phyloP scores from a whole-genome alignment of 2,329 filamentous ascomycete genomes.

The Sporothrix curviconia region DNA sequence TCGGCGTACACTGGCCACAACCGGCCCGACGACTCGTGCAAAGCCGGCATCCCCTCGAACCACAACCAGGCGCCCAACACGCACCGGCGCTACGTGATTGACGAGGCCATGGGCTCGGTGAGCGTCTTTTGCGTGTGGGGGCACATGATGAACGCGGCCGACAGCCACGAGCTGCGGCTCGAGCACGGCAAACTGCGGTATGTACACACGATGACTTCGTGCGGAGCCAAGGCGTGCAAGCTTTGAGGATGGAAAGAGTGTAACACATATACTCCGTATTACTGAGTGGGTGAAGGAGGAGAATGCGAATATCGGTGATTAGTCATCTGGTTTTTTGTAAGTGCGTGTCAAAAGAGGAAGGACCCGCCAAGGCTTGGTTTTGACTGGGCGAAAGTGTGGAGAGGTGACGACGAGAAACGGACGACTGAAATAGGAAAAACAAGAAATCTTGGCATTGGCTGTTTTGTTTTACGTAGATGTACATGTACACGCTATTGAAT shows the following conservation, averaged over 20 bases:
- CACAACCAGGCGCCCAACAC: constrained; percentile 22
- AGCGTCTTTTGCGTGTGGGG: constrained; percentile 21
- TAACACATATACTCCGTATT: too few species aligned
- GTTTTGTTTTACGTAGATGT: background rate
- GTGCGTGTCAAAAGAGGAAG: background rate
- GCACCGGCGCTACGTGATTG: constrained; percentile 24
- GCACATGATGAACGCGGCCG: constrained; percentile 17
- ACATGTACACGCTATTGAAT: background rate
- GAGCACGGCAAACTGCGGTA: constrained; percentile 16
- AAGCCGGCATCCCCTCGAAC: constrained; percentile 22
- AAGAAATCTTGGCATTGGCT: constrained; percentile 3
- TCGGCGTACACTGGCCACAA: constrained; percentile 21
- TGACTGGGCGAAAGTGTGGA: background rate
- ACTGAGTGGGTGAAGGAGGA: too few species aligned
- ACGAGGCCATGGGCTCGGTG: constrained; percentile 23
- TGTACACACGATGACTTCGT: constrained; percentile 17
- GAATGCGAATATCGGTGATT: too few species aligned
- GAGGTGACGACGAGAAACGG: background rate
- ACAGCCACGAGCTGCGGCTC: constrained; percentile 16
- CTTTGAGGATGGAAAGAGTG: background rate
- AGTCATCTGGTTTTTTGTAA: too few species aligned
- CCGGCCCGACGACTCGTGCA: constrained; percentile 22
- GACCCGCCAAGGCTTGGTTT: background rate
- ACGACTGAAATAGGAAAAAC: background rate
- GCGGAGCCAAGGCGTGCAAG: constrained; percentile 11